These are phyloP conservation scores for Penicillium herquei DNA, from an alignment of 495 filamentous ascomycete species.

Conservation along the genomic window DNA sequence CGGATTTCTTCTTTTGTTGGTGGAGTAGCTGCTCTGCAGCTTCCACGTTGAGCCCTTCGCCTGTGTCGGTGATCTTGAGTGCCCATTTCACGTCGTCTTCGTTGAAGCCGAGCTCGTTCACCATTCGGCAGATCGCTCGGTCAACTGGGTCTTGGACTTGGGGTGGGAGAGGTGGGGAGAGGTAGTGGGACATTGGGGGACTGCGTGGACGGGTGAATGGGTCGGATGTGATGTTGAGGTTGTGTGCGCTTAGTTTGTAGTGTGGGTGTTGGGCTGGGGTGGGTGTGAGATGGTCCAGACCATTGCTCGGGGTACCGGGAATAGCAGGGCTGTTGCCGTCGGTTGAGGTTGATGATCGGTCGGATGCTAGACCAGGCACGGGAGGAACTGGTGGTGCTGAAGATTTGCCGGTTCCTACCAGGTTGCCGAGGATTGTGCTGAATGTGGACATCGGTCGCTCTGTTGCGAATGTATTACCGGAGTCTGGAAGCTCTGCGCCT, in stretches of 20 bases:
- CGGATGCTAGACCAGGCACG: conserved; percentile 11
- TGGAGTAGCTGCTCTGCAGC: conserved; percentile 45
- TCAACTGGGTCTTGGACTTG: conserved; percentile 55
- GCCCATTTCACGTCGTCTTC: conserved; percentile 51
- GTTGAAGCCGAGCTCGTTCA: conserved; percentile 47
- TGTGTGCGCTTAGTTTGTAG: neutral
- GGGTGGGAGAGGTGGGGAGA: conserved; percentile 26
- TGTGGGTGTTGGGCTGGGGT: neutral
- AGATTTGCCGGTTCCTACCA: conserved; percentile 19
- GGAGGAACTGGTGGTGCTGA: conserved; percentile 12
- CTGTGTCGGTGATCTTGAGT: conserved; percentile 51
- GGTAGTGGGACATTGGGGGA: conserved; percentile 5
- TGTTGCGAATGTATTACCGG: conserved; percentile 30
- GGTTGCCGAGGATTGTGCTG: conserved; percentile 34
- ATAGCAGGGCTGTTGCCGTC: conserved; percentile 6
- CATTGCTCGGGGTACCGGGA: conserved; percentile 14
- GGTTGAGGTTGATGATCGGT: conserved; percentile 16
- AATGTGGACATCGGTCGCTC: conserved; percentile 50
- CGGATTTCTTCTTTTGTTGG: conserved; percentile 36
- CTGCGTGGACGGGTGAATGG: conserved; percentile 1
- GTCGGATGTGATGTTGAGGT: neutral
- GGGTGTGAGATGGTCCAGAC: neutral
- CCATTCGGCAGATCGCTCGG: conserved; percentile 46
- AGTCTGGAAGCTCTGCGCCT: conserved; percentile 24
- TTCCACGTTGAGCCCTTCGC: conserved; percentile 48